Evolutionary conservation across 805 yeast species (phyloP), one percentile per base, ranked within the genome.

Genomic region (Candida bentonensis): DNA sequence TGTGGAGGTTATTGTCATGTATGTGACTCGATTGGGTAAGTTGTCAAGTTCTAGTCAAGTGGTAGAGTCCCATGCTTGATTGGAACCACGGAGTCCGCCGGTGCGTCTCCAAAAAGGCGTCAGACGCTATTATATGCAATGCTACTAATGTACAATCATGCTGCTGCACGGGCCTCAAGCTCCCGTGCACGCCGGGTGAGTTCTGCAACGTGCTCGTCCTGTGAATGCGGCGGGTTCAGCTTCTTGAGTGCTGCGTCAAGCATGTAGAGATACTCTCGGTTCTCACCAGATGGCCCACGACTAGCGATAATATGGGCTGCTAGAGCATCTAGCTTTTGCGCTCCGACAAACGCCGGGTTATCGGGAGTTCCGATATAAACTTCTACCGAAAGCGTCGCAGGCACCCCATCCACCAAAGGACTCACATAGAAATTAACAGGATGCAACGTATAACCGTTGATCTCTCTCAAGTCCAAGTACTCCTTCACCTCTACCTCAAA

Each of bases 361-460:
- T 75, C 80, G 1, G 78, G 72, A 0, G 89, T 82, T 0, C 96
- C 96, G 20, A 88, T 83, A 58, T 88, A 88, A 0, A 85, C 85
- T 22, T 67, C 63, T 21, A 92, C 78, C 9, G 63, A 65, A 43
- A 81, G 69, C 23, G 64, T 53, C 26, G 23, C 45, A 3, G 44
- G 46, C 9, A 43, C 5, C 41, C 36, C 43, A 15, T 54, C 51
- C 15, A 67, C 63, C 20, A 9, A 5, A 4, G 36, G 36, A 9
- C n/a, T 17, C 5, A 82, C 65, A 49, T 72, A 70, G 55, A 86
- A 84, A 3, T 75, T 76, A 2, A 86, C 79, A 21, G 68, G 61
- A 50, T 82, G 85, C 2, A 76, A 66, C 0, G 85, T 68, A 60
- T 88, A 88, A 0, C 96, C 97, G 55, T 86, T 87, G 59, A 86